Conservation (phyloP, 176 grass and related monocot genomes). For the Oryza nivara region DNA sequence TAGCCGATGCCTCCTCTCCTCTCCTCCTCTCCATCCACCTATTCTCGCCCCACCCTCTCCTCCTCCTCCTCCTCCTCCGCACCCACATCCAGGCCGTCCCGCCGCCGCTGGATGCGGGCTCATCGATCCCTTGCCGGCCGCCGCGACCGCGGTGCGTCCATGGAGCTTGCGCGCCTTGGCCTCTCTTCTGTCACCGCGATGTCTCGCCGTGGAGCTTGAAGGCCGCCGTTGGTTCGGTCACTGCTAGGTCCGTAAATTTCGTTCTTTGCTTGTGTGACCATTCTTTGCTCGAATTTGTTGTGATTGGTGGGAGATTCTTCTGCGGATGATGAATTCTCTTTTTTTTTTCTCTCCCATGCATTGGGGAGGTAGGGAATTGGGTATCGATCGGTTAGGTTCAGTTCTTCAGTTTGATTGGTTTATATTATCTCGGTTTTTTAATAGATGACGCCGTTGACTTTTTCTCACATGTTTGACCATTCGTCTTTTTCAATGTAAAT, state of each 20-base stretch:
- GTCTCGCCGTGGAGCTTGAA: neutral
- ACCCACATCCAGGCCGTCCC: neutral
- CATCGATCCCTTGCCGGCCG: neutral
- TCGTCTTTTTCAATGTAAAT: no score
- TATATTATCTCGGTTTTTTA: no score
- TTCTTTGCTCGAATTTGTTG: neutral
- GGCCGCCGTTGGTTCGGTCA: neutral
- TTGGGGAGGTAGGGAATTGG: neutral
- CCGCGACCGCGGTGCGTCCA: neutral
- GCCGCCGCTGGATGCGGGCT: no score
- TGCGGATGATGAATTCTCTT: neutral
- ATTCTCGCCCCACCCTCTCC: constrained; percentile 7
- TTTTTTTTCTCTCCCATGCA: neutral
- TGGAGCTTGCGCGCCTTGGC: neutral
- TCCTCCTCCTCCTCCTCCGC: neutral
- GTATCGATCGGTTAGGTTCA: neutral
- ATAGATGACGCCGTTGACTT: no score
- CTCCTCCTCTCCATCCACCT: constrained; percentile 27
- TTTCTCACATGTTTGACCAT: no score
- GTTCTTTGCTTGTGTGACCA: neutral
- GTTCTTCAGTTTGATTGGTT: neutral
- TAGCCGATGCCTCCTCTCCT: constrained; percentile 35
- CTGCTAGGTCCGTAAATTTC: neutral
- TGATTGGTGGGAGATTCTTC: neutral
- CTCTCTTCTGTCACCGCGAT: neutral